These are phyloP conservation scores for Microcyclosporella mali DNA, from an alignment of 2,329 filamentous ascomycete genomes.

Conservation along the genomic window DNA sequence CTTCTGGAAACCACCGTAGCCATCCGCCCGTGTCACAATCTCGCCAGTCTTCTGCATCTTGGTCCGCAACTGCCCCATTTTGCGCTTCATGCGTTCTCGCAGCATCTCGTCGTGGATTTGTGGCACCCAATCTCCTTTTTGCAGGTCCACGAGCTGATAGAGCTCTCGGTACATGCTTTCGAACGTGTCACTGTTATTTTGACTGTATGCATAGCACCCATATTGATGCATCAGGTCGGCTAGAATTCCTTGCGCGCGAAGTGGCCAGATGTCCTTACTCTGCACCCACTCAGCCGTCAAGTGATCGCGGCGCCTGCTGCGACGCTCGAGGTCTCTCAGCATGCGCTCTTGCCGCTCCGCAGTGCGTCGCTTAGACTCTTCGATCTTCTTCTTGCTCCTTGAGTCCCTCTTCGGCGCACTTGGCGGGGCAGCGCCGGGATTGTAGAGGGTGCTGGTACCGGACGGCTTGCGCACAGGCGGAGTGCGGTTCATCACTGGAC, in stretches of 20 bases:
- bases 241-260: slow-evolving; percentile 30
- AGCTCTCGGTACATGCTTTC: slow-evolving; percentile 32
- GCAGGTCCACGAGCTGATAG: slow-evolving; percentile 31
- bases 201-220: slow-evolving; percentile 29
- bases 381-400: slow-evolving; percentile 34
- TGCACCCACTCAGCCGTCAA: slow-evolving; percentile 34
- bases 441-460: slow-evolving; percentile 18
- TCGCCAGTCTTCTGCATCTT: slow-evolving; percentile 37
- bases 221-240: slow-evolving; percentile 35
- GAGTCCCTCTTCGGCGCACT: slow-evolving; percentile 30
- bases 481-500: slow-evolving; percentile 9
- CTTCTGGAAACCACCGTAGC: slow-evolving; percentile 29
- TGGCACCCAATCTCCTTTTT: slow-evolving; percentile 31
- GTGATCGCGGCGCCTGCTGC: slow-evolving; percentile 32
- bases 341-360: slow-evolving; percentile 34
- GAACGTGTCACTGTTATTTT: slow-evolving; percentile 28
- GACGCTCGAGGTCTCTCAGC: slow-evolving; percentile 32
- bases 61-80: slow-evolving; percentile 33
- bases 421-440: slow-evolving; percentile 21
- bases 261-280: slow-evolving; percentile 34
- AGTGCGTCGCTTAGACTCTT: slow-evolving; percentile 32
- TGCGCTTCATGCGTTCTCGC: slow-evolving; percentile 34
- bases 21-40: slow-evolving; percentile 29
- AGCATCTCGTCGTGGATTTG: slow-evolving; percentile 32
- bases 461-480: slow-evolving; percentile 15